Conservation (phyloP, 176 grass and related monocot genomes). For the bread wheat (Triticum aestivum) region IWGSC_CS_RefSeq_v2.1 NC_057794.1:504794349-504794848, state of each 20-base stretch:
- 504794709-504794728: slow-evolving; percentile 91
- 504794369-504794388: slow-evolving; percentile 68
- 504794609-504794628: slow-evolving; percentile 71
- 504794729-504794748: slow-evolving; percentile 91
- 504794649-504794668: slow-evolving; percentile 90
- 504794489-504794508: background rate
- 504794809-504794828: slow-evolving; percentile 97
- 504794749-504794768: slow-evolving; percentile 91
- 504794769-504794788: slow-evolving; percentile 90
- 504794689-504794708: slow-evolving; percentile 93
- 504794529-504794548: slow-evolving; percentile 93
- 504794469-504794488: background rate
- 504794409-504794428: background rate
- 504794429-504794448: background rate
- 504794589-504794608: slow-evolving; percentile 78
- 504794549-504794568: slow-evolving; percentile 84
- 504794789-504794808: slow-evolving; percentile 77
- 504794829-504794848: slow-evolving; percentile 67
- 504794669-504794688: slow-evolving; percentile 87
- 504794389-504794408: background rate
- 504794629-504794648: slow-evolving; percentile 89
- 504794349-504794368: slow-evolving; percentile 98
- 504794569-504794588: slow-evolving; percentile 87
- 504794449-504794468: background rate
- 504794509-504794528: slow-evolving; percentile 81